Conservation (phyloP, 2,329 filamentous ascomycete genomes). For the Pezicula radicicola region DNA sequence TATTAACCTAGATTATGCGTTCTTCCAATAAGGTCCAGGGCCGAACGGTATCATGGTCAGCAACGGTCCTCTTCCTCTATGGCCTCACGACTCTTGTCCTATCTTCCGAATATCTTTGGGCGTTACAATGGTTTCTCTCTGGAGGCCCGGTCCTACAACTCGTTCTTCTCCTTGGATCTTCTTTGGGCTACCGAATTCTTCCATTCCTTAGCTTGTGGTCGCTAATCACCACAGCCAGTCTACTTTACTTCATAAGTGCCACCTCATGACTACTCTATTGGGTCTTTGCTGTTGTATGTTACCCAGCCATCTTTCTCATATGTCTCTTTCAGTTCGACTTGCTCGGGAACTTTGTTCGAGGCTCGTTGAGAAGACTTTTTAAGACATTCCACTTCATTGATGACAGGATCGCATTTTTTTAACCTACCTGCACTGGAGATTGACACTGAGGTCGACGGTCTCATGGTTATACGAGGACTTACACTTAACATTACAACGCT, state of each 20-base stretch:
- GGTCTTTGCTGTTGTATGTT: constrained; percentile 38
- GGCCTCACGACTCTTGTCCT: constrained; percentile 8
- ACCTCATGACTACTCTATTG: constrained; percentile 51
- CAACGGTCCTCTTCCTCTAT: too few species aligned
- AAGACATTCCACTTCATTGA: constrained; percentile 45
- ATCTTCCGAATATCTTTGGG: constrained; percentile 23
- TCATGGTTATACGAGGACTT: constrained; percentile 49
- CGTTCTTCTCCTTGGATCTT: constrained; percentile 31
- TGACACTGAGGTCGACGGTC: constrained; percentile 48
- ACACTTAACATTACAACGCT: constrained; percentile 48
- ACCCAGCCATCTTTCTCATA: constrained; percentile 36
- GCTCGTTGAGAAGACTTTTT: constrained; percentile 29
- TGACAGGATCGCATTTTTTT: constrained; percentile 43
- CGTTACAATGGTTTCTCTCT: constrained; percentile 36
- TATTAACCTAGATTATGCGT: too few species aligned
- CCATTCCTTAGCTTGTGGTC: constrained; percentile 43
- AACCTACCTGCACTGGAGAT: constrained; percentile 46
- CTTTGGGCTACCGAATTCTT: constrained; percentile 34
- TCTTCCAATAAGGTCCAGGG: too few species aligned
- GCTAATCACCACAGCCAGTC: constrained; percentile 41
- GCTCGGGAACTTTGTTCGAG: constrained; percentile 20
- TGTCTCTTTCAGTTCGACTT: constrained; percentile 42
- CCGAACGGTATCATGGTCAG: too few species aligned
- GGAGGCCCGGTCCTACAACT: constrained; percentile 34
- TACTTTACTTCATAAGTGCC: constrained; percentile 42